These are phyloP conservation scores for Lepiota brunneoincarnata DNA, from an alignment of 768 basidiomycete genomes.

Conservation along the genomic window DNA sequence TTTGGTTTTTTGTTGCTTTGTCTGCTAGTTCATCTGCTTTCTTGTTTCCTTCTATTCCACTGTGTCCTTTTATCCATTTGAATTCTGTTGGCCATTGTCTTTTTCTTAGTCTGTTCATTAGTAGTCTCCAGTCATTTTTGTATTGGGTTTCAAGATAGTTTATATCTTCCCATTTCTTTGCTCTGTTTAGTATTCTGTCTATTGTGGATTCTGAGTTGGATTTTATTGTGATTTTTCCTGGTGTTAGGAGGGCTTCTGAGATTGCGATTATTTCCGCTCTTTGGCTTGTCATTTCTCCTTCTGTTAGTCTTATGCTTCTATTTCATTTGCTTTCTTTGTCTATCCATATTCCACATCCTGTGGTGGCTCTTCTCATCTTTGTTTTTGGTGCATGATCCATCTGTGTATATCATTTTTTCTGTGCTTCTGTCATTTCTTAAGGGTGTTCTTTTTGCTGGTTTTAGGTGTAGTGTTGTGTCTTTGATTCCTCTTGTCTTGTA, in stretches of 20 bases:
- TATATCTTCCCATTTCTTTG: conserved; percentile 7
- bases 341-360: conserved; percentile 20
- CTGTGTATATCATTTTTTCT: conserved; percentile 10
- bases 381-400: conserved; percentile 10
- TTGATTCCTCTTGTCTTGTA: background rate
- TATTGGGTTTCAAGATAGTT: conserved; percentile 12
- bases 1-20: conserved; percentile 5
- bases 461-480: conserved; percentile 5
- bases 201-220: conserved; percentile 18
- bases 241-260: background rate
- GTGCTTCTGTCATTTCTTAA: conserved; percentile 21
- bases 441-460: conserved; percentile 16
- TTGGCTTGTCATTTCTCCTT: conserved; percentile 16
- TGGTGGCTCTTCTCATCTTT: conserved; percentile 3
- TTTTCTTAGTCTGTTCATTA: background rate
- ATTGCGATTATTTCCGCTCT: conserved; percentile 18
- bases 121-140: background rate
- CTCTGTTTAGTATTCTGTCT: conserved; percentile 10
- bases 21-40: conserved; percentile 14
- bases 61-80: conserved; percentile 17
- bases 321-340: conserved; percentile 9
- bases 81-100: background rate
- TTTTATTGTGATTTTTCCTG: background rate
- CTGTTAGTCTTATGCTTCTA: conserved; percentile 11
- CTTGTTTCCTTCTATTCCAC: conserved; percentile 14